Base-by-base conservation (phyloP, 768 basidiomycete species). In the Peribolospora baueri region DNA sequence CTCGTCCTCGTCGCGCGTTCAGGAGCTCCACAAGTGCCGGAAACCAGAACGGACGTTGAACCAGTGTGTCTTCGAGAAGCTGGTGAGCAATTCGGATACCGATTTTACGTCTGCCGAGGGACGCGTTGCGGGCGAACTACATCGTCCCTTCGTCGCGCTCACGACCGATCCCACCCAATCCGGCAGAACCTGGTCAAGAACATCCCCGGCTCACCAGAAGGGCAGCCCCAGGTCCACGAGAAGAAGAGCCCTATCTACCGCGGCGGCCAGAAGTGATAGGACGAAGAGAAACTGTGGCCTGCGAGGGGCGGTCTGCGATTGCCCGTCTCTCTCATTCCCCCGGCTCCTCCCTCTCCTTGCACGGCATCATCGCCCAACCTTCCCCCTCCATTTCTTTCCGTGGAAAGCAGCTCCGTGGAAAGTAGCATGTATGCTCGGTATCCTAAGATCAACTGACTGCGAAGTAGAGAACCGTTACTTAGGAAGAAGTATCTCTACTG, bases 21-120 rank as follows among this genome's bases (percentile, higher is more conserved):
- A 93, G 88, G 81, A 87, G 70, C 88, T 83, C 68, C 80, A 80
- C 65, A 75, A 73, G 40, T 98, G 93, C 67, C 81, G 93, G 60
- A 80, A 82, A 67, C 80, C 79, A 3, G 93, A 98, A 67, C 78
- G 81, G 59, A 67, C 76, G 54, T 74, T 95, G 50, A 98, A 97
- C 73, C 72, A 78, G 56, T 97, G 91, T 72, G 84, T 91, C 74
- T 90, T 95, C 65, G 81, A 90, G 68, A 95, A 93, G 67, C 75
- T 97, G 61, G 91, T 87, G 9, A 41, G 4, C 41, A 36, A 42
- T 38, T 57, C 36, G 8, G 54, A 45, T 13, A 14, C 46, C 7
- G 49, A 48, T 43, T 55, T 42, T 11, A 11, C 42, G 3, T 10
- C 46, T 13, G 10, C 49, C 48, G n/a, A 50, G 4, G 41, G 46